Conservation (phyloP, 495 filamentous ascomycete species). For the Aspergillus wentii region DNA sequence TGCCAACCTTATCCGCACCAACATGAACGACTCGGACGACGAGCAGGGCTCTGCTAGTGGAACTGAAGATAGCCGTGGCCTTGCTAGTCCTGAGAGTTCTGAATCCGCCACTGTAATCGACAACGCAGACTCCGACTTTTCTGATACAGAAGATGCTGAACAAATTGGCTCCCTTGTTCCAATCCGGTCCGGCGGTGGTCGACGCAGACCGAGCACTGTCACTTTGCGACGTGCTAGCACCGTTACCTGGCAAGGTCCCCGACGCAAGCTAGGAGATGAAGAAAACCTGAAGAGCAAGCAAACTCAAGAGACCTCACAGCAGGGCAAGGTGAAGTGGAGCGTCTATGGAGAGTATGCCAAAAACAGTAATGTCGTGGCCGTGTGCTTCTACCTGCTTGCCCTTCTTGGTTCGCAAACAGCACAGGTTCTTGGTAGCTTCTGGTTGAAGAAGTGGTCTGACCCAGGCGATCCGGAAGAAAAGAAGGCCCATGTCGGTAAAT, state of each 20-base stretch:
- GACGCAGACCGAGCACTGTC: slow-evolving; percentile 60
- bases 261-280: slow-evolving; percentile 79
- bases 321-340: slow-evolving; percentile 96
- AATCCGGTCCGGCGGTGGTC: slow-evolving; percentile 52
- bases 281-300: slow-evolving; percentile 81
- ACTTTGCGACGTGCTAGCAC: slow-evolving; percentile 87
- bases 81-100: slow-evolving; percentile 46
- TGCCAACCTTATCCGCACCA: slow-evolving; percentile 75
- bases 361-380: slow-evolving; percentile 83
- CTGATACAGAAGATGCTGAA: slow-evolving; percentile 67
- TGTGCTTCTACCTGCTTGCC: slow-evolving; percentile 72
- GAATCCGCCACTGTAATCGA: slow-evolving; percentile 50
- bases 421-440: slow-evolving; percentile 76
- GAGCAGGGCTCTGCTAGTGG: slow-evolving; percentile 53
- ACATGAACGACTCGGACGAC: slow-evolving; percentile 60
- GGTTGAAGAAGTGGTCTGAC: slow-evolving; percentile 93
- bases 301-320: slow-evolving; percentile 78
- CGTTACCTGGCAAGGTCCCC: slow-evolving; percentile 80
- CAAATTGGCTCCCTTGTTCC: slow-evolving; percentile 63
- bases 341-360: slow-evolving; percentile 89
- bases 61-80: slow-evolving; percentile 41
- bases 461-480: slow-evolving; percentile 58
- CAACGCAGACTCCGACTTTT: slow-evolving; percentile 42
- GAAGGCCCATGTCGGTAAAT: slow-evolving; percentile 78
- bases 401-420: slow-evolving; percentile 76